Conservation (phyloP, 164 flowering plant species). For the Litsea cubeba region DNA sequence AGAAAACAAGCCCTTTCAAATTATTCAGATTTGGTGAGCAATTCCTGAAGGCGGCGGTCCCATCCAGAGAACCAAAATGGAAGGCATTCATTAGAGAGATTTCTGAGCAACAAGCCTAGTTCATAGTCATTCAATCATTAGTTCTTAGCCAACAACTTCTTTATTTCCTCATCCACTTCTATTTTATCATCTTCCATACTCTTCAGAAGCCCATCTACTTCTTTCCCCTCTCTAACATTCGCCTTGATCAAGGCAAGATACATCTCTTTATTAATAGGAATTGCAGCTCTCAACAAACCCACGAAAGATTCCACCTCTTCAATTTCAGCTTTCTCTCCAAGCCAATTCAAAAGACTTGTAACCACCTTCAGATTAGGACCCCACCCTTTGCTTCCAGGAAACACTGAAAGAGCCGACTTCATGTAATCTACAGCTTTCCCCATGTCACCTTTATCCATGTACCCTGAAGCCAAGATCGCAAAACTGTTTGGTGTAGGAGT, state of each 20-base stretch:
- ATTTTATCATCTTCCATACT: constrained; percentile 15
- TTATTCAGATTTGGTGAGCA: background rate
- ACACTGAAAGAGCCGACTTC: constrained; percentile 30
- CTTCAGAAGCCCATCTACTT: constrained; percentile 4
- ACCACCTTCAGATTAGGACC: constrained; percentile 17
- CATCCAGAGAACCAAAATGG: background rate
- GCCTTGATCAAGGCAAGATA: constrained; percentile 16
- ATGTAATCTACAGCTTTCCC: constrained; percentile 37
- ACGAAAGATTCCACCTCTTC: constrained; percentile 25
- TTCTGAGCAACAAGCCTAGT: too few relatives aligned
- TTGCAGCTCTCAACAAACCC: constrained; percentile 10
- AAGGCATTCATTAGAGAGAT: background rate
- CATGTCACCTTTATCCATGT: constrained; percentile 21
- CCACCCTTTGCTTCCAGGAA: constrained; percentile 18
- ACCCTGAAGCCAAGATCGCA: constrained; percentile 31
- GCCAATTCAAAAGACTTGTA: constrained; percentile 23
- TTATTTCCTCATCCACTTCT: constrained; percentile 9
- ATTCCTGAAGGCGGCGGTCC: background rate
- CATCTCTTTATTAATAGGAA: constrained; percentile 17
- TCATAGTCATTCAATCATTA: background rate
- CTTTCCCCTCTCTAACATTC: constrained; percentile 12
- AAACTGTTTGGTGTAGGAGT: constrained; percentile 25
- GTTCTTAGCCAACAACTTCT: constrained; percentile 7
- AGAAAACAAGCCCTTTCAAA: background rate
- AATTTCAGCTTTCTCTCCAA: constrained; percentile 26